Evolutionary conservation across 805 yeast genomes (phyloP).

Genomic region (Candida easanensis): DNA sequence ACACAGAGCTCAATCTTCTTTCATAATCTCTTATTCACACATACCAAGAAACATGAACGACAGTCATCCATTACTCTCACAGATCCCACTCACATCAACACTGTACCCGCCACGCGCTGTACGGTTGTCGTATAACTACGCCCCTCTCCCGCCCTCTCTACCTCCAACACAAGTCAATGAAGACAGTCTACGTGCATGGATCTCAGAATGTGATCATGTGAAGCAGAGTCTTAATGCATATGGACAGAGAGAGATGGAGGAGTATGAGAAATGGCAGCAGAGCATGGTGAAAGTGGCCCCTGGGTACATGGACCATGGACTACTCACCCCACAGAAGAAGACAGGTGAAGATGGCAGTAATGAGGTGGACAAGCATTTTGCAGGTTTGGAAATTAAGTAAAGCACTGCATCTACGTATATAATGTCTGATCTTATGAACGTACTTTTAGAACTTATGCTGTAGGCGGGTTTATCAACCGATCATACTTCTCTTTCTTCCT

Average conservation of each 20-base stretch:
- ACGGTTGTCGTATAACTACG: constrained; percentile 48
- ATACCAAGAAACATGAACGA: constrained; percentile 2
- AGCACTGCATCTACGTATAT: constrained; percentile 14
- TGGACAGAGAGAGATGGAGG: constrained; percentile 25
- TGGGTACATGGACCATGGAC: constrained; percentile 35
- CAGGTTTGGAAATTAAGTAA: constrained; percentile 21
- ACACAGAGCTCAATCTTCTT: too few species aligned
- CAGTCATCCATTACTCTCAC: constrained; percentile 8
- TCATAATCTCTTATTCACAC: too few species aligned
- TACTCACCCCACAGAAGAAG: constrained; percentile 22
- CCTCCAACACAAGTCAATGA: constrained; percentile 32
- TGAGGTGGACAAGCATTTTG: constrained; percentile 1
- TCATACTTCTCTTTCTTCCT: constrained; percentile 93
- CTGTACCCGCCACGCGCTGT: constrained; percentile 53
- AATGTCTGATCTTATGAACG: too few species aligned
- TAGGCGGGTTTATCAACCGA: constrained; percentile 48
- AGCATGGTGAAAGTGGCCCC: constrained; percentile 35
- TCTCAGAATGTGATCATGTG: constrained; percentile 32
- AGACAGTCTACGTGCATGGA: constrained; percentile 31
- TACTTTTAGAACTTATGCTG: too few species aligned
- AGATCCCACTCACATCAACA: constrained; percentile 54
- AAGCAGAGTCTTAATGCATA: constrained; percentile 24
- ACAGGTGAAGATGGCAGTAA: neutral
- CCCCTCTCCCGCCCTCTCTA: constrained; percentile 31
- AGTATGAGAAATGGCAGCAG: constrained; percentile 33